Evolutionary conservation across 495 filamentous ascomycete genomes (phyloP), one percentile per base, ranked within the genome.

Genomic region (Cercophora newfieldiana): DNA sequence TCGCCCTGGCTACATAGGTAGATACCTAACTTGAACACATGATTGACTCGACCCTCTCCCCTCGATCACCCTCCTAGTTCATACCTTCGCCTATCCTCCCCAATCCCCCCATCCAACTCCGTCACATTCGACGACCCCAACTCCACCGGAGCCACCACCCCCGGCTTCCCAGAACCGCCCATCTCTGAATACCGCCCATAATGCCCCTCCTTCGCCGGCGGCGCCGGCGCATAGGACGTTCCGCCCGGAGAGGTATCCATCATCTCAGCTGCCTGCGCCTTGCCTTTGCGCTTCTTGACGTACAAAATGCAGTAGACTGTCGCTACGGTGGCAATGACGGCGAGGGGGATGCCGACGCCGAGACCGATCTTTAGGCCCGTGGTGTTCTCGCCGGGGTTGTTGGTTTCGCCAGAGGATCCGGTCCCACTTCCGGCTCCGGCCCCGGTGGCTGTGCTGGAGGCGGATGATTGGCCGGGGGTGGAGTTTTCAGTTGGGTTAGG

Each of bases 271-370:
- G 30, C 4, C 30, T 14, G 37, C 12, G 37, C 3, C 10, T 14
- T 44, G 37, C n/a, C 33, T n/a, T 58, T 58, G 48, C 60, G 47
- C 22, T 30, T 22, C 4, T 59, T 53, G 0, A 71, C 21, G 21
- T 29, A 61, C n/a, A n/a, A n/a, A n/a, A n/a, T n/a, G 14, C 59
- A 60, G 30, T 63, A 72, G 18, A 64, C 59, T 1, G 57, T 5
- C 0, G 18, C 16, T 2, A 37, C 70, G 1, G 58, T 54, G 5
- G 61, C 7, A 22, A 72, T 8, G 0, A 64, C 62, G 0, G 61
- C 64, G 0, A 66, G 21, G 5, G 71, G 63, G 14, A 72, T 70
- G 4, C 71, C 71, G 1, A 70, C 7, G 0, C 66, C 68, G 6
- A 72, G 57, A 2, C 71, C 71, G 24, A 70, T 30, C 48, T 70